Percentiles rank a stretch among this genome's conserved stretches.
phyloP scores from a whole-genome alignment of 192 early-diverging fungal genomes.

The Linnemannia schmuckeri region DNA sequence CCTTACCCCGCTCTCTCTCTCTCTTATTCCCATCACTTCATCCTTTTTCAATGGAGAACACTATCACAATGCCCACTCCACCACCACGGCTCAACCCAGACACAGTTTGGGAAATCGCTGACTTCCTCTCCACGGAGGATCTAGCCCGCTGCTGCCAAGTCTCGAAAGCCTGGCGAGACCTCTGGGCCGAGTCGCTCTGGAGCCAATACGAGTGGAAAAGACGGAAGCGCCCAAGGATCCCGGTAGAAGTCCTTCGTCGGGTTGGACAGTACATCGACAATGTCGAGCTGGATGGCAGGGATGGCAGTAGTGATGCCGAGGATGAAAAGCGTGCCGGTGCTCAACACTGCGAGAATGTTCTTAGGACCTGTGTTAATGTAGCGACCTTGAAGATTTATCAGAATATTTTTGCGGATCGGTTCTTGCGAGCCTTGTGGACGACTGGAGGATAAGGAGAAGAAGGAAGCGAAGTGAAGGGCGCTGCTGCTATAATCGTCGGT shows the following conservation, averaged over 20 bases:
- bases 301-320: neutral
- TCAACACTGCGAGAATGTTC: neutral
- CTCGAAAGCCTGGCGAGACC: neutral
- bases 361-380: neutral
- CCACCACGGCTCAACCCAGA: neutral
- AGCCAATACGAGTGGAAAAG: neutral
- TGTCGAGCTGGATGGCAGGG: neutral
- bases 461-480: neutral
- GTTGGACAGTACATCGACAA: neutral
- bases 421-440: neutral
- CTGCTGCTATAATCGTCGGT: too few relatives aligned
- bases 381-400: neutral
- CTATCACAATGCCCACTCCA: neutral
- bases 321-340: neutral
- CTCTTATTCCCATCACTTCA: neutral
- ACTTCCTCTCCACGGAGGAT: neutral
- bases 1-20: neutral
- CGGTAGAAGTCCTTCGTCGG: neutral
- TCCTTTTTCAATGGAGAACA: neutral
- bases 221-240: neutral
- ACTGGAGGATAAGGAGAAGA: neutral
- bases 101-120: neutral
- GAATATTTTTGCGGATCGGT: neutral
- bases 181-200: neutral
- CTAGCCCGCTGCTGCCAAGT: neutral